Evolutionary conservation across 305 asterid species (phyloP).

Genomic region (Fraxinus floribunda): DNA sequence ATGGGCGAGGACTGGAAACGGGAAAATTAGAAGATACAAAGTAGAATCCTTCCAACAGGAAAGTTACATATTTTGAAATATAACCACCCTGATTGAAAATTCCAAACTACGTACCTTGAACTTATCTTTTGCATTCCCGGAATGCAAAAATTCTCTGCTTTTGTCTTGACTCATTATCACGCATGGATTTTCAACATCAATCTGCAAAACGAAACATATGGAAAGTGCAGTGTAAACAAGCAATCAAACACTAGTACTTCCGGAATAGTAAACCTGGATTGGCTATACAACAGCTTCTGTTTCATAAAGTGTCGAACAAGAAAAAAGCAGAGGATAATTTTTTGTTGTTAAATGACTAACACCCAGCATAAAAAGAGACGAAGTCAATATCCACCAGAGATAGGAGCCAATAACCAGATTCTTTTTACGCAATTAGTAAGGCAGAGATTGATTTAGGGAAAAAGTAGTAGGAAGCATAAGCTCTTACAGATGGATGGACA

Average conservation of each 20-base stretch:
- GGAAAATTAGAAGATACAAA: not conserved
- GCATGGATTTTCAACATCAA: slow-evolving; percentile 98
- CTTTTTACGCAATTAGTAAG: not conserved
- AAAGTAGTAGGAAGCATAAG: not conserved
- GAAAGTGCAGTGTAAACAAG: not conserved
- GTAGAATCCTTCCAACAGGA: slow-evolving; percentile 3
- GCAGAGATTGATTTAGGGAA: not conserved
- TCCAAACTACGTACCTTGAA: slow-evolving; percentile 56
- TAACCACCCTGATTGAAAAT: slow-evolving; percentile 13
- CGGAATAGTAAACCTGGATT: not conserved
- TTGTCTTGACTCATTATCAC: slow-evolving; percentile 96
- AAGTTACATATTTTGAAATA: not conserved
- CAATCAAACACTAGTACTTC: not conserved
- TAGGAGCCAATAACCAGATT: slow-evolving; percentile 18
- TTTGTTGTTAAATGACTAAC: not conserved
- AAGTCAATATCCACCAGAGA: not conserved
- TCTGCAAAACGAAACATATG: slow-evolving; percentile 49
- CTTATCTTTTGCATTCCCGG: slow-evolving; percentile 86
- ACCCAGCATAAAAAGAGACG: slow-evolving; percentile 1
- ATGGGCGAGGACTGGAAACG: not conserved
- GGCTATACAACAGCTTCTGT: not conserved
- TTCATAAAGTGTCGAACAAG: slow-evolving; percentile 6
- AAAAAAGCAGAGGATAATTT: slow-evolving; percentile 1
- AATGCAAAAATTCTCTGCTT: slow-evolving; percentile 95
- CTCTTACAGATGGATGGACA: not conserved